Conservation (phyloP, 2,329 filamentous ascomycete genomes). For the Escovopsis sp. region DNA sequence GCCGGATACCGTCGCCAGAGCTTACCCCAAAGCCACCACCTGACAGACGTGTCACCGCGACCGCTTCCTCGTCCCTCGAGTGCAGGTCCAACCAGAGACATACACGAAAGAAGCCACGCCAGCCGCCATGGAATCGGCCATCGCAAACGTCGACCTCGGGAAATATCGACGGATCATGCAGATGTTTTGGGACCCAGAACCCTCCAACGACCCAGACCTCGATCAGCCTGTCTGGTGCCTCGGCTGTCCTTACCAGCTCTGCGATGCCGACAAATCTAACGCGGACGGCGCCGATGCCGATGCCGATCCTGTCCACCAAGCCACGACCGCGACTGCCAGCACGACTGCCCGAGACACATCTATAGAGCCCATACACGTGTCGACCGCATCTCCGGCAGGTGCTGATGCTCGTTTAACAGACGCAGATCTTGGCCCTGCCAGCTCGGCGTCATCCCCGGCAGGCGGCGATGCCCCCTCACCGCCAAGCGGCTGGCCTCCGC, state of each 20-base stretch:
- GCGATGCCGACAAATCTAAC: conserved; percentile 6
- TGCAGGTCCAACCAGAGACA: not conserved
- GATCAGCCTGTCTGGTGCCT: conserved; percentile 75
- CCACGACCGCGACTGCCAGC: not conserved
- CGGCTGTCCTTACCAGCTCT: conserved; percentile 35
- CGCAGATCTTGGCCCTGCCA: conserved; percentile 33
- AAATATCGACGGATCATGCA: conserved; percentile 70
- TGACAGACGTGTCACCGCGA: not conserved
- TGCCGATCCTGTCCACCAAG: conserved; percentile 7
- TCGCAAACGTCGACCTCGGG: conserved; percentile 53
- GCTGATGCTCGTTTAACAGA: conserved; percentile 27
- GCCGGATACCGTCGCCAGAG: not conserved
- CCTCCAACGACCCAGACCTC: conserved; percentile 56
- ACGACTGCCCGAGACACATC: not conserved
- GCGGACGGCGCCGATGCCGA: conserved; percentile 11
- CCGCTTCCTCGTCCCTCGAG: not conserved
- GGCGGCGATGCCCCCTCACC: conserved; percentile 31
- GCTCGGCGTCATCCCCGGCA: conserved; percentile 35
- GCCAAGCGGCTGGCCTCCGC: conserved; percentile 58
- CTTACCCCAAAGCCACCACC: not conserved
- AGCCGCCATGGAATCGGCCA: conserved; percentile 19
- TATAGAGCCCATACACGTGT: conserved; percentile 5
- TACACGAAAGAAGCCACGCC: not conserved
- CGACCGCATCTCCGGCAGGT: conserved; percentile 8
- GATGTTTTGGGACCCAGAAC: conserved; percentile 84